Percentiles rank a stretch among this genome's conserved stretches.
These are phyloP conservation scores for Verbascum thapsus DNA, from an alignment of 257 asterid species.

Conservation along the genomic window DNA sequence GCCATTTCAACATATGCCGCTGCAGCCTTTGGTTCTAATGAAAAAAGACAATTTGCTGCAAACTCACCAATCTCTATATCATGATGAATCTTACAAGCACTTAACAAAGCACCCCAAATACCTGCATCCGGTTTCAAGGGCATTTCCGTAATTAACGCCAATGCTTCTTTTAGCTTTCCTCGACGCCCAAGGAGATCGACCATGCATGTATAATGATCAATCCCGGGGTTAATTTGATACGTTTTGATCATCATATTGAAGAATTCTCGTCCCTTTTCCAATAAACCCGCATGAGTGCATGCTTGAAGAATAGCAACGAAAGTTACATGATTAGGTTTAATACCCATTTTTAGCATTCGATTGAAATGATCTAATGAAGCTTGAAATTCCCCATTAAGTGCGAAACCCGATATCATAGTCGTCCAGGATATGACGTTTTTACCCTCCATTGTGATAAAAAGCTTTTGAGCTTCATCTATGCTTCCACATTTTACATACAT, in stretches of 20 bases:
- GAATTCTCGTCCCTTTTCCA: constrained; percentile 50
- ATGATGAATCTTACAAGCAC: constrained; percentile 62
- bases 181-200: constrained; percentile 62
- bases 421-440: constrained; percentile 71
- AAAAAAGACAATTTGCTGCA: constrained; percentile 49
- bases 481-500: constrained; percentile 81
- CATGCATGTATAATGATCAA: constrained; percentile 68
- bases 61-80: constrained; percentile 54
- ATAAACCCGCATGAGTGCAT: constrained; percentile 69
- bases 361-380: constrained; percentile 49
- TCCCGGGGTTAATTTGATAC: constrained; percentile 39
- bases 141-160: constrained; percentile 50
- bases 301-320: constrained; percentile 78
- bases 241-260: constrained; percentile 46
- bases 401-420: constrained; percentile 62
- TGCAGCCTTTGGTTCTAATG: constrained; percentile 55
- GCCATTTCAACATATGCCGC: constrained; percentile 81
- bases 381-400: constrained; percentile 55
- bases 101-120: constrained; percentile 66
- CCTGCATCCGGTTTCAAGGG: constrained; percentile 64
- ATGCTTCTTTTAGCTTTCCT: constrained; percentile 63
- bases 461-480: constrained; percentile 49
- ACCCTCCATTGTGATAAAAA: constrained; percentile 46
- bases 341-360: constrained; percentile 48
- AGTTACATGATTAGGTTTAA: constrained; percentile 59